phyloP scores from a whole-genome alignment of 2,329 filamentous ascomycete genomes.

The Pyricularia sp. region DNA sequence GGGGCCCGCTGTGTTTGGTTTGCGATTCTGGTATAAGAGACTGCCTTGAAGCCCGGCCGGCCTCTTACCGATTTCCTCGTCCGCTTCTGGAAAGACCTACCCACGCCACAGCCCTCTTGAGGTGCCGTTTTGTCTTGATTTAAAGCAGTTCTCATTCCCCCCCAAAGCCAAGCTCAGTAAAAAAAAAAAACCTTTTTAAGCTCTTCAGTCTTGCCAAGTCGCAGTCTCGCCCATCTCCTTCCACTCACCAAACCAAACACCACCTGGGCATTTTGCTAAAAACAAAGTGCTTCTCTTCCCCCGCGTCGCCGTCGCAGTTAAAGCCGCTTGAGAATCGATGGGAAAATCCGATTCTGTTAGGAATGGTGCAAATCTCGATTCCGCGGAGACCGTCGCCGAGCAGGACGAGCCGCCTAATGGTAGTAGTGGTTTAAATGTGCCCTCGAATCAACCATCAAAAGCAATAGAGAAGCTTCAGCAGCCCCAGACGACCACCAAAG shows the following conservation, averaged over 20 bases:
- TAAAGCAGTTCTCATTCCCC: not conserved
- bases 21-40: not conserved
- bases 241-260: not conserved
- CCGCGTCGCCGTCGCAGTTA: not conserved
- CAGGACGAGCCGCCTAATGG: conserved; percentile 6
- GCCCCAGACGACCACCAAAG: not conserved
- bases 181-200: not conserved
- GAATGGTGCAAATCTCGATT: conserved; percentile 7
- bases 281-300: not conserved
- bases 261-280: not conserved
- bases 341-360: conserved; percentile 4
- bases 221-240: not conserved
- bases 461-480: conserved; percentile 3
- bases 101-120: conserved; percentile 1
- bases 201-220: not conserved
- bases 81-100: conserved; percentile 7
- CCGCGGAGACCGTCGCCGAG: conserved; percentile 6
- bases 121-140: not conserved
- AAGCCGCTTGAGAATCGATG: conserved; percentile 7
- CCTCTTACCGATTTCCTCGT: not conserved
- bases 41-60: not conserved
- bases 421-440: conserved; percentile 4
- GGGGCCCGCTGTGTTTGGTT: not conserved
- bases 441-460: not conserved
- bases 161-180: not conserved